Conservation (phyloP, 2,329 filamentous ascomycete genomes). For the Penicillium sp. region DNA sequence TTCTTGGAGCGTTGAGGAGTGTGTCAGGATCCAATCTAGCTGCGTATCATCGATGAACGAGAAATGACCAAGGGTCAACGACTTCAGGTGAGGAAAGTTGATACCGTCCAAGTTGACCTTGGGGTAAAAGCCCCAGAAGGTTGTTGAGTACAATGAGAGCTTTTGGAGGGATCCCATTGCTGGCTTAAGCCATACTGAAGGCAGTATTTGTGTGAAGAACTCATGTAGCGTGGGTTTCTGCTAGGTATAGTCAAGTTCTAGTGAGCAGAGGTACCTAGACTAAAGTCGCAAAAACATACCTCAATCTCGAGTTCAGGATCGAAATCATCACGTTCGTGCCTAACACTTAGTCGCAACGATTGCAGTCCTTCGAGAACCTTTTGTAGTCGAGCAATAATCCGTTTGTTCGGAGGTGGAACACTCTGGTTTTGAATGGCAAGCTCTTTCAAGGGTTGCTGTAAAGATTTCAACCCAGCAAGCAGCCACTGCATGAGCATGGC, state of each 20-base stretch:
- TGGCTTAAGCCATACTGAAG: conserved; percentile 7
- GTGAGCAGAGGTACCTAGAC: conserved; percentile 1
- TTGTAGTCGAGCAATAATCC: conserved; percentile 3
- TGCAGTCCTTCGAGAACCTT: conserved; percentile 4
- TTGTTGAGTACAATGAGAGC: conserved; percentile 38
- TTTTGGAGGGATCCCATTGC: conserved; percentile 22
- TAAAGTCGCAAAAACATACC: conserved; percentile 2
- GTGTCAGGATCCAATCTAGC: conserved; percentile 44
- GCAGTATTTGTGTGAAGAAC: conserved; percentile 6
- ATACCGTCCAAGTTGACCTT: conserved; percentile 33
- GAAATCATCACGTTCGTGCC: conserved; percentile 4
- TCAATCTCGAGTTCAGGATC: conserved; percentile 9
- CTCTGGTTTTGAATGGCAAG: conserved; percentile 11
- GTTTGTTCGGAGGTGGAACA: conserved; percentile 5
- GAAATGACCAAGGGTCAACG: conserved; percentile 40
- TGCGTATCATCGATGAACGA: conserved; percentile 46
- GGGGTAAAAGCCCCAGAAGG: conserved; percentile 42
- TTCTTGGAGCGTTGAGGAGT: conserved; percentile 37
- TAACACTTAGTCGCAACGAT: conserved; percentile 7
- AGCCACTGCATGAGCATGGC: conserved; percentile 3
- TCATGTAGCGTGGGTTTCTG: conserved; percentile 1
- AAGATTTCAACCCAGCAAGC: conserved; percentile 6
- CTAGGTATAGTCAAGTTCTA: background rate
- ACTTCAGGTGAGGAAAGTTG: conserved; percentile 39
- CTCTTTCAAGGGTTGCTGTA: conserved; percentile 7